phyloP scores from a whole-genome alignment of 176 grass and related monocot species.

The Poa pratensis region DNA sequence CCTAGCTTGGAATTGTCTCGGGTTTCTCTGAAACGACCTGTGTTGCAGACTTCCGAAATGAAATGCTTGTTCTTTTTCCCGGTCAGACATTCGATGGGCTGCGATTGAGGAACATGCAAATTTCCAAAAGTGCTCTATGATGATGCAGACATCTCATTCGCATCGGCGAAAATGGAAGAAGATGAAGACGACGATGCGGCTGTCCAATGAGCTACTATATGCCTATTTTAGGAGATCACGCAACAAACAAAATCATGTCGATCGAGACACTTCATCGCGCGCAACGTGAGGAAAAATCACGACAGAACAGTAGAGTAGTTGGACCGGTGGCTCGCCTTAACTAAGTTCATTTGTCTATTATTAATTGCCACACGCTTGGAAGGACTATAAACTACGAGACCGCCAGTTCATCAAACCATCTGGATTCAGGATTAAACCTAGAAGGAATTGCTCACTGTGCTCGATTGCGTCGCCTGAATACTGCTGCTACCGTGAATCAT shows the following conservation, averaged over 20 bases:
- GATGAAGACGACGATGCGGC: neutral
- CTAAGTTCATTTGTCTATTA: neutral
- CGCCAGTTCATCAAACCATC: neutral
- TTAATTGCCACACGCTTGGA: neutral
- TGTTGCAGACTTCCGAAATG: neutral
- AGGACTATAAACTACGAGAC: neutral
- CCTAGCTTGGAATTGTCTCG: no score
- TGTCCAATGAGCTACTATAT: neutral
- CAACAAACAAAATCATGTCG: constrained; percentile 2
- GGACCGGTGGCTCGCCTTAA: neutral
- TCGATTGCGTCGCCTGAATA: neutral
- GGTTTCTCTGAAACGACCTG: neutral
- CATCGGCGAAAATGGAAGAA: neutral
- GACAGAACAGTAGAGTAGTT: neutral
- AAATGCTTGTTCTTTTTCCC: neutral
- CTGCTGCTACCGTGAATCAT: neutral
- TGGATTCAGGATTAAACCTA: neutral
- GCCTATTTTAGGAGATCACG: neutral
- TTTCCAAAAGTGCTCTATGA: neutral
- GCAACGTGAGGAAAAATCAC: neutral
- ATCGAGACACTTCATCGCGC: constrained; percentile 2
- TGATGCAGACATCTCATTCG: neutral
- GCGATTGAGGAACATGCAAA: neutral
- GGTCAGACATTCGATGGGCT: no score
- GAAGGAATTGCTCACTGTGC: neutral